Base-by-base conservation (phyloP, 257 asterid genomes). In the Solanum appendiculatum region DNA sequence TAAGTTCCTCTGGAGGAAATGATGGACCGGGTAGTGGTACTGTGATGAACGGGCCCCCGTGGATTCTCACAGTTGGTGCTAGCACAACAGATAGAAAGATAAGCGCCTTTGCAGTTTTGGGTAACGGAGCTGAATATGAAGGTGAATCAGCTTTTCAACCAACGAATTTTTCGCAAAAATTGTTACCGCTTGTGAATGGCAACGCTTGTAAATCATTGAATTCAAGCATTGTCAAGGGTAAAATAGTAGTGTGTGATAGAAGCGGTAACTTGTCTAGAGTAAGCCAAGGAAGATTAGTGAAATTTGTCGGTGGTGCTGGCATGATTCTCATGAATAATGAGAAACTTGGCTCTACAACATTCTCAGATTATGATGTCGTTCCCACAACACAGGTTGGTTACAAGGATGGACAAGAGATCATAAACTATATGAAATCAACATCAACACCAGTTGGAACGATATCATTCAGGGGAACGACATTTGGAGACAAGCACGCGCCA, bases 61-160 rank as follows among this genome's bases (percentile, higher is more conserved):
- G 85, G 85, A 72, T 86, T 75, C 85, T 86, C 39, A 86, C 88
- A 2, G 29, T 74, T 54, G 84, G 88, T 20, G 88, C 88, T 25
- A 54, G 84, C 60, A 48, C 85, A 23, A 37, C 44, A 5, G 88
- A 86, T 46, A 86, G 88, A 33, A 74, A 73, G 11, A 51, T 86
- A 56, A 42, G 20, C 0, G 85, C 40, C 0, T 15, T 82, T 1
- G 88, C 39, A 34, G 27, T 34, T 29, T 9, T 86, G 12, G 88
- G 85, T 15, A 54, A 73, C 25, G 34, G 66, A 42, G 54, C 18
- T 12, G 21, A 42, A 23, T 51, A 70, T 58, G 64, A 86, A 9
- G 75, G 88, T 0, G 70, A 86, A 75, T 48, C 84, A 2, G 44
- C 85, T 2, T 51, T 27, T 10, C 88, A 70, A 42, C 56, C 84